Evolutionary conservation across 2,329 filamentous ascomycete species (phyloP).

Genomic region (Colletotrichum tropicale): DNA sequence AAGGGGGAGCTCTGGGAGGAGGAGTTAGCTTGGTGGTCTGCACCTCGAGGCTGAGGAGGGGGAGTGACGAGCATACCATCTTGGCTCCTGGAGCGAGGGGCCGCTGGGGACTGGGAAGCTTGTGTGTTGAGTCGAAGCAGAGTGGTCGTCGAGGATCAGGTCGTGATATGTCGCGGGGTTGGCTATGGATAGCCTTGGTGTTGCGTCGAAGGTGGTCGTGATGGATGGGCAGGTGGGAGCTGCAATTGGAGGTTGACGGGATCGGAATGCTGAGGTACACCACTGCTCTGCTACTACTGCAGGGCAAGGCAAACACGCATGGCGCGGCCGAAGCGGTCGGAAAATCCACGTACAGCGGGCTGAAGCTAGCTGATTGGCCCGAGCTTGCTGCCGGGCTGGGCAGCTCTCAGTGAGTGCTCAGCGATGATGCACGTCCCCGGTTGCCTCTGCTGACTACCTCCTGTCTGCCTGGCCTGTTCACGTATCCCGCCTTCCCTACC

Average conservation of each 20-base stretch:
- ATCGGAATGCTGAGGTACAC: constrained; percentile 29
- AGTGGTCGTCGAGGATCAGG: background rate
- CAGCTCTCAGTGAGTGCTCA: constrained; percentile 8
- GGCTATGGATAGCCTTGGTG: constrained; percentile 3
- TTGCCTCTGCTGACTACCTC: constrained; percentile 15
- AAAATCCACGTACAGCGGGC: constrained; percentile 16
- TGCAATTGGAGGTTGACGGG: constrained; percentile 17
- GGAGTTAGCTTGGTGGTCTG: constrained; percentile 36
- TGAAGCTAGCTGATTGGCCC: constrained; percentile 22
- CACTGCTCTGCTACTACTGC: constrained; percentile 16
- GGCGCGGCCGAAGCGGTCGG: constrained; percentile 36
- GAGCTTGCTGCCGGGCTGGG: constrained; percentile 13
- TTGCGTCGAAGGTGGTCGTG: constrained; percentile 12
- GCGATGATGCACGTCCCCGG: constrained; percentile 15
- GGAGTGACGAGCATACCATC: constrained; percentile 21
- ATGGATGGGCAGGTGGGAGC: constrained; percentile 23
- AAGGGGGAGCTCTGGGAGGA: constrained; percentile 79
- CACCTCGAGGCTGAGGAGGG: constrained; percentile 11
- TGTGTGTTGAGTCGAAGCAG: background rate
- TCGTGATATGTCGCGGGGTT: background rate
- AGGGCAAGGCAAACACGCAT: constrained; percentile 47
- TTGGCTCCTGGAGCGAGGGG: constrained; percentile 23
- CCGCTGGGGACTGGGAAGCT: background rate
- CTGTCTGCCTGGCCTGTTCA: constrained; percentile 21
- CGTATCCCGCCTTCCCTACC: background rate